Conservation (phyloP, 305 asterid genomes). For the Solanum aculeatissimum region DNA sequence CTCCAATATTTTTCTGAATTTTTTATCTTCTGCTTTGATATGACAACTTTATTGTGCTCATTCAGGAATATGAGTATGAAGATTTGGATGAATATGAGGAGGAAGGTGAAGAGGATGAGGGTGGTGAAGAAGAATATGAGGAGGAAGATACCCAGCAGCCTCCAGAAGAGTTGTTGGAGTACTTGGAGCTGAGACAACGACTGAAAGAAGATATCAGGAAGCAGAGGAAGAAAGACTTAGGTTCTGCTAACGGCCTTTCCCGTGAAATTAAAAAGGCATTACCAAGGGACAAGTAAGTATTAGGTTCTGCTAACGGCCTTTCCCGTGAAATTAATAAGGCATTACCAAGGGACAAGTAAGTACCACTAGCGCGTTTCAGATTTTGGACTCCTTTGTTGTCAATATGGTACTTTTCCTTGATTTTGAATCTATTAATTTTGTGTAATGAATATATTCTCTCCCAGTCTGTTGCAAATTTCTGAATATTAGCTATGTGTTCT, state of each 20-base stretch:
- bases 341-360: conserved; percentile 55
- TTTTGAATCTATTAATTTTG: neutral
- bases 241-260: conserved; percentile 26
- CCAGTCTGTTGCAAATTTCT: neutral
- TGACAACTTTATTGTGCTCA: neutral
- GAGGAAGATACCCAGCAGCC: conserved; percentile 55
- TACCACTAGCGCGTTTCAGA: neutral
- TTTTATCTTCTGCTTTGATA: neutral
- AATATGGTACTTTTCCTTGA: neutral
- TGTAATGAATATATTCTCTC: neutral
- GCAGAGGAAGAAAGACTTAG: conserved; percentile 60
- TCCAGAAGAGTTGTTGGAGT: conserved; percentile 62
- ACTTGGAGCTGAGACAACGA: conserved; percentile 55
- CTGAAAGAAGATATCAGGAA: conserved; percentile 51
- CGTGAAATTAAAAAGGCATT: conserved; percentile 19
- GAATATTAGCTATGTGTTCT: neutral
- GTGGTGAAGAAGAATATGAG: conserved; percentile 30
- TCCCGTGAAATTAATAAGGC: conserved; percentile 25
- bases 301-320: conserved; percentile 25
- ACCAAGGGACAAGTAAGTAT: conserved; percentile 56
- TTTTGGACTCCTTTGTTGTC: neutral
- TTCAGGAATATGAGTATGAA: conserved; percentile 34
- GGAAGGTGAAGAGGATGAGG: conserved; percentile 27
- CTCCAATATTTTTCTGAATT: neutral
- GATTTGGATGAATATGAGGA: conserved; percentile 77